Evolutionary conservation across 2,329 filamentous ascomycete genomes (phyloP), one percentile per base, ranked within the genome.

Genomic region (Scedosporium boydii): DNA sequence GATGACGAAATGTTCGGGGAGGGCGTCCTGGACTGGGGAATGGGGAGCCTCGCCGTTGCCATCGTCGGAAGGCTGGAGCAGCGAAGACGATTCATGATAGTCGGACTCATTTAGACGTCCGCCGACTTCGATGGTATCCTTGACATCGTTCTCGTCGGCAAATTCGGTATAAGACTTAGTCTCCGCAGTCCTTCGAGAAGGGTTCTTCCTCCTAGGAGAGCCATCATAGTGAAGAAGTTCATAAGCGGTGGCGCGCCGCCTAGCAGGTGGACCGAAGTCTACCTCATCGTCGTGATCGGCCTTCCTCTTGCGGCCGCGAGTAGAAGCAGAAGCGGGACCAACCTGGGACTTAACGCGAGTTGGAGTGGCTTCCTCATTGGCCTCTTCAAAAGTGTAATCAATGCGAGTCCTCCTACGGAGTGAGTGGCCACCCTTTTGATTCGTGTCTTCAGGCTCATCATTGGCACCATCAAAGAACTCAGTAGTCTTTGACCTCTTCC

Each of bases 121-220:
- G 57, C 81, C 80, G 58, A 84, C 82, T 67, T 84, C 79, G 64
- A 85, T 85, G 14, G 81, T 84, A 68, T 85, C 82, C 68, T 82
- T 78, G 29, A 84, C 79, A 53, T 82, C 78, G 29, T 78, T 78
- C 63, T 80, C 76, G 59, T 80, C 76, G 3, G 67, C 67, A 29
- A 71, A 70, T 60, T 77, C 72, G 12, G 69, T 64, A 42, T 74
- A 74, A 58, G 70, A 65, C 64, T 68, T 70, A 41, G 70, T 57
- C 63, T 75, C 72, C 59, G 71, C 66, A 6, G 70, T 69, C 70
- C 76, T 78, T 64, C 74, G 74, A 62, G 75, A 68, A 44, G 75
- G 71, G 65, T 76, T 75, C 57, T 71, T 71, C 64, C 77, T 75
- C 60, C 77, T 76, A 68, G n/a, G 73, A 72, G 60, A 62, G 29